These are phyloP conservation scores for Cercospora sesami DNA, from an alignment of 2,329 filamentous ascomycete genomes.

Conservation along the genomic window DNA sequence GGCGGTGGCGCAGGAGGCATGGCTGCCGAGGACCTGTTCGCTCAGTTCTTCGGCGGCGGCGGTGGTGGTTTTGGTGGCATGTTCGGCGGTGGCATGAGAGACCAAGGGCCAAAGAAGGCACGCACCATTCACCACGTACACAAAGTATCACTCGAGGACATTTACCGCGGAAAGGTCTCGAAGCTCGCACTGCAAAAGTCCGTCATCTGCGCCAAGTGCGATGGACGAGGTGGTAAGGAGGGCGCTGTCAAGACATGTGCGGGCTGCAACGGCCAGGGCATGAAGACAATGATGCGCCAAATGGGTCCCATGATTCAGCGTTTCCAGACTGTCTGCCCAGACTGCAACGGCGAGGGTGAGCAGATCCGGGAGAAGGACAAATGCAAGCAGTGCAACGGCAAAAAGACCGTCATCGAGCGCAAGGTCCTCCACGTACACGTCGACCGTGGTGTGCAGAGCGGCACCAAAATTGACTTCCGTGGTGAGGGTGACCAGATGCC, in stretches of 20 bases:
- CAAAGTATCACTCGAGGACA: conserved; percentile 96
- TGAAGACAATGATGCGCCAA: conserved; percentile 99
- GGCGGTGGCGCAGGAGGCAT: conserved; percentile 73
- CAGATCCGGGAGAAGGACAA: conserved; percentile 95
- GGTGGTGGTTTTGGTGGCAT: conserved; percentile 70
- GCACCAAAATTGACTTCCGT: conserved; percentile 94
- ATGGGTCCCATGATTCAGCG: conserved; percentile 99
- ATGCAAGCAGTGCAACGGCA: conserved; percentile 93
- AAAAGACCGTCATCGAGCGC: conserved; percentile 96
- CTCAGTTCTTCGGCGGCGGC: conserved; percentile 87
- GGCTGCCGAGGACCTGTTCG: conserved; percentile 94
- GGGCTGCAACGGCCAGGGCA: conserved; percentile 89
- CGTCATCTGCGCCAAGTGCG: conserved; percentile 92
- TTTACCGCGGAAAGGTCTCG: conserved; percentile 96
- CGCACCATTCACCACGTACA: conserved; percentile 97
- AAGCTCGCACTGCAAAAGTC: conserved; percentile 97
- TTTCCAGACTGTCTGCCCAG: conserved; percentile 98
- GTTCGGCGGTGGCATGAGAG: conserved; percentile 72
- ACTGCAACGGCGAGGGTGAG: conserved; percentile 97
- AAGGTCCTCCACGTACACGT: conserved; percentile 99
- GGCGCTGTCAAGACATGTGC: conserved; percentile 92
- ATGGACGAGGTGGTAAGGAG: conserved; percentile 93
- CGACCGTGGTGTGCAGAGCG: conserved; percentile 87
- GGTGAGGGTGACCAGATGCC: conserved; percentile 96
- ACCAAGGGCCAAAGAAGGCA: conserved; percentile 82